phyloP scores from a whole-genome alignment of 192 early-diverging fungal species.

The Coemansia sp. region DNA sequence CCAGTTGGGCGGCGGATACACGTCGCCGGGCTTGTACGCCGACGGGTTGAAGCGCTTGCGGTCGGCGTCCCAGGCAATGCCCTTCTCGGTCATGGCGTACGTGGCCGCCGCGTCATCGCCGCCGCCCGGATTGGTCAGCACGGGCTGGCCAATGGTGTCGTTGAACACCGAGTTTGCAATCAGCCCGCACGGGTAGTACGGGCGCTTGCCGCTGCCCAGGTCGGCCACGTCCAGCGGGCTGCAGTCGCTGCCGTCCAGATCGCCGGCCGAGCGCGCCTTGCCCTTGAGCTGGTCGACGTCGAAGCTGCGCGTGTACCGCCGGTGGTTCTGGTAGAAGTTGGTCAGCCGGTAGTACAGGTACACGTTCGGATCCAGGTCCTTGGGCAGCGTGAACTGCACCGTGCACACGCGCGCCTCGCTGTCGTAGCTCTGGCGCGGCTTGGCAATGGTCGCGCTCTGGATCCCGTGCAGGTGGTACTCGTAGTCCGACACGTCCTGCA shows the following conservation, averaged over 20 bases:
- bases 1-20: conserved; percentile 91
- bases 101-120: conserved; percentile 16
- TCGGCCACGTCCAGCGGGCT: conserved; percentile 52
- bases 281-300: conserved; percentile 80
- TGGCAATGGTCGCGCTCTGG: conserved; percentile 20
- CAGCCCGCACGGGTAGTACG: conserved; percentile 93
- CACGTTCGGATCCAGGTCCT: conserved; percentile 68
- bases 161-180: conserved; percentile 99
- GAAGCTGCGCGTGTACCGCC: conserved; percentile 90
- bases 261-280: conserved; percentile 37
- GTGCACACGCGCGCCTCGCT: conserved; percentile 56
- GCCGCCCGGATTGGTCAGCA: conserved; percentile 55
- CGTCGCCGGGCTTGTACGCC: conserved; percentile 51
- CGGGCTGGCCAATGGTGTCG: conserved; percentile 60
- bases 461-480: conserved; percentile 43
- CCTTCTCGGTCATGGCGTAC: conserved; percentile 61
- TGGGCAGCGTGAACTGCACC: conserved; percentile 67
- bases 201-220: conserved; percentile 27
- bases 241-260: conserved; percentile 55
- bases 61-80: conserved; percentile 90
- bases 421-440: conserved; percentile 53
- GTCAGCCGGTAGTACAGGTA: conserved; percentile 94
- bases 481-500: conserved; percentile 12
- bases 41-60: conserved; percentile 61
- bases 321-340: conserved; percentile 99